These are phyloP conservation scores for Pichia sp. DNA, from an alignment of 1,139 yeast species.

Conservation along the genomic window DNA sequence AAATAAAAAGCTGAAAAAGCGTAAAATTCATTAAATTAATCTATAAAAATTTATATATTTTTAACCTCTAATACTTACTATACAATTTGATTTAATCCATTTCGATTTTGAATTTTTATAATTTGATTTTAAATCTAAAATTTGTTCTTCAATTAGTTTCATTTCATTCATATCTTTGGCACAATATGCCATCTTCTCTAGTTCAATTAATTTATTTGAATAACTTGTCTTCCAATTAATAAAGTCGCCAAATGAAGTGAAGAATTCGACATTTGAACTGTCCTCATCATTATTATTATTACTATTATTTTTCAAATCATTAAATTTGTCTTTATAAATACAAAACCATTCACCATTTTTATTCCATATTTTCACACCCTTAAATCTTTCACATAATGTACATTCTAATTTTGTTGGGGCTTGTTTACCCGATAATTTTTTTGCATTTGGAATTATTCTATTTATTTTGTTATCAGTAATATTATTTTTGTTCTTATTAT, in stretches of 20 bases:
- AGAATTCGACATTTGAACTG: conserved; percentile 1
- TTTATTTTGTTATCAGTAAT: neutral
- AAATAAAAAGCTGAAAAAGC: too few species aligned
- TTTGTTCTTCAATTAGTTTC: conserved; percentile 11
- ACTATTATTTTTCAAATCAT: conserved; percentile 17
- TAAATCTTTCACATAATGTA: conserved; percentile 26
- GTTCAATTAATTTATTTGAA: conserved; percentile 9
- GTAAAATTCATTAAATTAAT: too few species aligned
- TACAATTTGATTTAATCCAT: conserved; percentile 10
- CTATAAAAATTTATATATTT: neutral
- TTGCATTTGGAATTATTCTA: neutral
- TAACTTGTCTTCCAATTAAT: conserved; percentile 21
- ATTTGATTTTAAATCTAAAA: conserved; percentile 10
- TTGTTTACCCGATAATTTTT: conserved; percentile 24
- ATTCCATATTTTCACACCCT: conserved; percentile 32
- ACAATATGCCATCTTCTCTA: conserved; percentile 18
- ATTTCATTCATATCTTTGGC: conserved; percentile 16
- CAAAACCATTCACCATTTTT: conserved; percentile 35
- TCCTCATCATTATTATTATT: too few species aligned
- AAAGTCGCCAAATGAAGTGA: conserved; percentile 21
- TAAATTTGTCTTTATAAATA: conserved; percentile 17
- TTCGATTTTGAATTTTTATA: conserved; percentile 5
- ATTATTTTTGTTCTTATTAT: neutral
- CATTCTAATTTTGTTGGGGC: conserved; percentile 35
- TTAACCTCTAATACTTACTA: conserved; percentile 20